Evolutionary conservation across 805 yeast species (phyloP), one percentile per base, ranked within the genome.

Genomic region (Saccharomycopsis javanensis): DNA sequence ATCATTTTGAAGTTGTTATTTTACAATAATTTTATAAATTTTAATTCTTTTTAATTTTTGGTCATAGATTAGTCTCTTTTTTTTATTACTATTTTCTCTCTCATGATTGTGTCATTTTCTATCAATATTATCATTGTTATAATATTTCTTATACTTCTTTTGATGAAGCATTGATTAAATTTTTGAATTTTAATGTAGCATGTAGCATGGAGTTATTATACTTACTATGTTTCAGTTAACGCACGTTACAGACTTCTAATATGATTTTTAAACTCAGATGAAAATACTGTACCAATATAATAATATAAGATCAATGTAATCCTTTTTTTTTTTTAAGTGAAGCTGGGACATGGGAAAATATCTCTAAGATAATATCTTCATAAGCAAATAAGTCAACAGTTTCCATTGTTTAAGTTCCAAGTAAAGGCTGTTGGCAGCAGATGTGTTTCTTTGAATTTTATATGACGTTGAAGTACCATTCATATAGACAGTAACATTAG

Each of bases 141-240:
- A 20, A 15, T 15, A 15, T 16, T 38, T 3, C n/a, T 38, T 38
- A n/a, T 15, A 16, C n/a, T 38, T 6, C 20, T 38, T 5, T 38
- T 38, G 20, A 15, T n/a, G 20, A 38, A 38, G 2, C 7, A 11
- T 38, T 20, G 8, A 25, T 46, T 20, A 11, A 27, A n/a, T 27
- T 23, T 53, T 66, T 68, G 7, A 64, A 76, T 38, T 72, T 67
- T 54, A 68, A 68, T 1, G 27, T 31, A n/a, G n/a, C n/a, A 65
- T 2, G 78, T 62, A 68, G 70, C 1, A 58, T 3, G 18, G 16
- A 35, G 8, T 2, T 35, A 23, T 20, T 11, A 42, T 10, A 23
- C 18, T 6, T 23, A 15, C 10, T 15, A 31, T 15, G 13, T 42
- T 42, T 42, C 23, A 6, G 16, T 20, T 20, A 10, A 7, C 28